Base-by-base conservation (phyloP, 495 filamentous ascomycete species). In the Penicillium desertorum region DNA sequence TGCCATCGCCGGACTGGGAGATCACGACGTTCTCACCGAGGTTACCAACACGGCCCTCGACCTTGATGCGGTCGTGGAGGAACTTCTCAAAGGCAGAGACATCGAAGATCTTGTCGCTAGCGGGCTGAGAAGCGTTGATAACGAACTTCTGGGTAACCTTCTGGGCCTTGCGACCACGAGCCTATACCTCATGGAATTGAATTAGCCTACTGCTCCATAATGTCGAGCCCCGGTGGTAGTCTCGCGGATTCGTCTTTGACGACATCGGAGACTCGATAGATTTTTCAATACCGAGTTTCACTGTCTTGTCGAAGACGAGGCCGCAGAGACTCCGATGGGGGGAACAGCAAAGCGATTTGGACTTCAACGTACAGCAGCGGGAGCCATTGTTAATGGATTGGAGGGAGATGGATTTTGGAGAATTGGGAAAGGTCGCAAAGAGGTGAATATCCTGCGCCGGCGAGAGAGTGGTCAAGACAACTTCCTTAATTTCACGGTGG, bases 91-190 rank as follows among this genome's bases (percentile, higher is more conserved):
- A 98, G 67, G 93, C 92, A 62, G 88, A 86, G 75, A 96, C 86
- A 75, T 98, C 92, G 89, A 98, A 98, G 84, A 98, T 98, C 87
- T 98, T 98, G 86, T 98, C 95, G 80, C 84, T 87, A 59, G 91
- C 92, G 67, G 94, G 95, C 78, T 97, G 94, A 61, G 88, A 91
- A 72, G 92, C 92, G 80, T 98, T 96, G 90, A 98, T 98, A 81
- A 93, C 85, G 87, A 89, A 98, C 94, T 88, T 88, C 76, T 86
- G 78, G 51, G 85, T 87, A 64, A 85, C 77, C 81, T 87, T 88
- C 71, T 82, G 81, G 70, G 81, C 80, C 79, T 86, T 86, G 67
- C 78, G 76, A 63, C 76, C 81, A 73, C 74, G 75, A 72, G 75
- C 66, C 76, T 79, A 79, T 69, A 55, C 45, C 51, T 39, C 46